Evolutionary conservation across 2,329 filamentous ascomycete species (phyloP), one percentile per base, ranked within the genome.

Genomic region (Cladophialophora bantiana): DNA sequence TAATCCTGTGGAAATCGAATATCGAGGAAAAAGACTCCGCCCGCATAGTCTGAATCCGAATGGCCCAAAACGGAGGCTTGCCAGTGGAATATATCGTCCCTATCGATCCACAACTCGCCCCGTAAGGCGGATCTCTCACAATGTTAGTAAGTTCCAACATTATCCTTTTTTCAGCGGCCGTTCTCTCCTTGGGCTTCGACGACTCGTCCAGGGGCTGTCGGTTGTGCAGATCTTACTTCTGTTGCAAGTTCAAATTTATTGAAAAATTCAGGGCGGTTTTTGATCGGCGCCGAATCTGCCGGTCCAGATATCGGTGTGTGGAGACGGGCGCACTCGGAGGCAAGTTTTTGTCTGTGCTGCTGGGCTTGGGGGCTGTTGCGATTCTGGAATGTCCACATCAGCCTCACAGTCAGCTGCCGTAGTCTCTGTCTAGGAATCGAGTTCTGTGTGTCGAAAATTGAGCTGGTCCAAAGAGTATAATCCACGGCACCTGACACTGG

Each of bases 31-130:
- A 42, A 42, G 10, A 42, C n/a, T 42, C 40, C 40, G n/a, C 40
- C 40, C 40, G 40, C 40, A 42, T 42, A 42, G 40, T 42, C 40
- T 42, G 40, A 42, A 42, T 42, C 40, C 40, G 40, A 42, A 42
- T 2, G 40, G 40, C 40, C 40, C 40, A 42, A 42, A n/a, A 42
- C 2, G 40, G 40, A 2, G 40, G 40, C 40, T 12, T 42, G 40
- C 40, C 40, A 42, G 40, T 42, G 40, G n/a, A n/a, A 42, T 42
- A 42, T 42, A 42, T 42, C 40, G 40, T 42, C 40, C 12, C n/a
- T 42, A n/a, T n/a, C 40, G 40, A 4, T n/a, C 10, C n/a, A 42
- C 40, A n/a, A n/a, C n/a, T n/a, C 40, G 4, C 40, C n/a, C 40
- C 3, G 40, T 12, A 42, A 42, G 40, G 40, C 2, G 40, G 40